Evolutionary conservation across 192 early-diverging fungal genomes (phyloP), one percentile per base, ranked within the genome.

Genomic region (Coemansia sp.): DNA sequence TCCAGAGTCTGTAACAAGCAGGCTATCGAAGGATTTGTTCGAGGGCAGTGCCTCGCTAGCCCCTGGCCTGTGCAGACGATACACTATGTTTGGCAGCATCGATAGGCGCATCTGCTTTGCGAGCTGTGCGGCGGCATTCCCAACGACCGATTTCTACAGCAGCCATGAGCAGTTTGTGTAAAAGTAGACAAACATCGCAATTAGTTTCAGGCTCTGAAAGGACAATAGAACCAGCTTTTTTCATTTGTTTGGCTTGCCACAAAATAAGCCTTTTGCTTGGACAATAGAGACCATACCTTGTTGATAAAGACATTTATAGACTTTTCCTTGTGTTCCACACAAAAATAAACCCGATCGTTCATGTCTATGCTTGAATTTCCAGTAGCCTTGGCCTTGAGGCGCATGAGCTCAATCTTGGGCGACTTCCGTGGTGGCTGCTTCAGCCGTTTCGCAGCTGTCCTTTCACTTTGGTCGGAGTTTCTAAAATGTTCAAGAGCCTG

Each of bases 391-490:
- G 66, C 62, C 59, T 74, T 81, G 55, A 81, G 72, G 6, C 68
- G 68, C 72, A 74, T 81, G 29, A 81, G 69, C 72, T 71, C 78
- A 39, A 75, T 69, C 56, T 71, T 68, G 15, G 77, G 72, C 20
- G 72, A 74, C 42, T 71, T 68, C n/a, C 68, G 72, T 16, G 72
- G 70, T 7, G 75, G 31, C 31, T 53, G 25, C 35, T 46, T 63
- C 9, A 35, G 30, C 20, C 49, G 48, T 25, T 29, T 21, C 34
- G 58, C 30, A 4, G 48, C 35, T 13, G 39, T 25, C 42, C 48
- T 25, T 12, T 53, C 26, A 16, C 37, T 6, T 12, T 7, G 40
- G 46, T 25, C 34, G 28, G 30, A 37, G 26, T 64, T 63, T 35
- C 35, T 68, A 21, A 71, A 30, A 0, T 59, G 12, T 3, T 57